Percentiles rank a stretch among this genome's conserved stretches.
Evolutionary conservation across 306 rosid genomes (phyloP).

Genomic region (Cucumis melo): DNA sequence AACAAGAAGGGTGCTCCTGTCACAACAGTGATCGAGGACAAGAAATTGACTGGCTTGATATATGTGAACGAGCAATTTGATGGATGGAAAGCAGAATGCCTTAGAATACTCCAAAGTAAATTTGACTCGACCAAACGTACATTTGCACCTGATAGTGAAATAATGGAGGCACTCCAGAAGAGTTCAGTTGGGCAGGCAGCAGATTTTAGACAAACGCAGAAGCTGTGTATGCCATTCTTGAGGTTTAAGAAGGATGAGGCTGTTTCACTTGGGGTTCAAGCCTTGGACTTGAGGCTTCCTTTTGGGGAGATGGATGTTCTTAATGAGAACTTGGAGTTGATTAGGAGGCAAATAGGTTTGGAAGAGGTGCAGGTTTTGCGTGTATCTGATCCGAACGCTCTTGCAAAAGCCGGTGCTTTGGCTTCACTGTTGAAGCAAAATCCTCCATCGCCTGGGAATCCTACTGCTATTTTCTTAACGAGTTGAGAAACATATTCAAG

Average conservation of each 20-base stretch:
- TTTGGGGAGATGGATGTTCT: constrained; percentile 79
- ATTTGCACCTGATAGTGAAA: constrained; percentile 45
- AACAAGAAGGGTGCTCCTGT: constrained; percentile 52
- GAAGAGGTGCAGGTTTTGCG: constrained; percentile 60
- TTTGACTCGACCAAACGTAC: constrained; percentile 28
- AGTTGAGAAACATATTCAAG: neutral
- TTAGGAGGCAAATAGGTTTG: constrained; percentile 67
- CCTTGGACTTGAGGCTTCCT: constrained; percentile 63
- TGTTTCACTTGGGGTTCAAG: constrained; percentile 48
- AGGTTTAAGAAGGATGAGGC: constrained; percentile 74
- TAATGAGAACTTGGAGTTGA: constrained; percentile 57
- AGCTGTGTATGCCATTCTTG: constrained; percentile 79
- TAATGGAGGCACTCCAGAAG: constrained; percentile 41
- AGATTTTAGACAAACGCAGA: constrained; percentile 48
- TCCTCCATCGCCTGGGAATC: constrained; percentile 86
- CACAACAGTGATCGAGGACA: constrained; percentile 21
- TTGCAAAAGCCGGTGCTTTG: constrained; percentile 51
- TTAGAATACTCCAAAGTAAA: constrained; percentile 44
- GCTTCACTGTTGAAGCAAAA: constrained; percentile 43
- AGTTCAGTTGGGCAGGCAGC: constrained; percentile 48
- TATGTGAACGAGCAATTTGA: constrained; percentile 70
- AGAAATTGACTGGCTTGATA: constrained; percentile 39
- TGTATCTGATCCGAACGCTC: constrained; percentile 37
- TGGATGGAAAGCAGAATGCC: constrained; percentile 86
- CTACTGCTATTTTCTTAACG: constrained; percentile 65